Conservation (phyloP, 176 grass and related monocot genomes). For the Zizania latifolia region DNA sequence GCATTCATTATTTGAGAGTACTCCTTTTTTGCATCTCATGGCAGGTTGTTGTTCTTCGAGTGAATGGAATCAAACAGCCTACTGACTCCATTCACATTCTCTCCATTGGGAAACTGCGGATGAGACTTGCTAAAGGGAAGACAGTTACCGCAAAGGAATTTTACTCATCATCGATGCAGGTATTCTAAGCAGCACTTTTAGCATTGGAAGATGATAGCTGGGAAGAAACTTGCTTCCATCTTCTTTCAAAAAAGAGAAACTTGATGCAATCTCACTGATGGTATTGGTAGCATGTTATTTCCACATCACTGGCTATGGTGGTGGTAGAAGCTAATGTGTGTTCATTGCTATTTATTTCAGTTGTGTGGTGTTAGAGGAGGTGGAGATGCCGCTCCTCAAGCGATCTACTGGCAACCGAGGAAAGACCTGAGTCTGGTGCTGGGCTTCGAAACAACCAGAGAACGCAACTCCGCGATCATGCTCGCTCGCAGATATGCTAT, state of each 20-base stretch:
- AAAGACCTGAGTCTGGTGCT: constrained; percentile 57
- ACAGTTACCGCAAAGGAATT: constrained; percentile 48
- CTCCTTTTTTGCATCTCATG: not conserved
- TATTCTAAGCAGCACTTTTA: not conserved
- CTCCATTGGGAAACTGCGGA: constrained; percentile 57
- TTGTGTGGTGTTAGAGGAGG: constrained; percentile 70
- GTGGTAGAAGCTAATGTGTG: not conserved
- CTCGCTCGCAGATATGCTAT: constrained; percentile 67
- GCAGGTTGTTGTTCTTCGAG: constrained; percentile 58
- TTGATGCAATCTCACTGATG: not conserved
- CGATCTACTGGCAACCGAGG: constrained; percentile 66
- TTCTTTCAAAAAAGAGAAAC: too few relatives aligned
- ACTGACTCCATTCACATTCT: constrained; percentile 50
- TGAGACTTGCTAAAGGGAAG: constrained; percentile 59
- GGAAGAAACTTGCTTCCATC: not conserved
- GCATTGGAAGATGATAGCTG: not conserved
- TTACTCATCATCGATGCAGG: constrained; percentile 70
- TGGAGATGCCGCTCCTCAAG: constrained; percentile 46
- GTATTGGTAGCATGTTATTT: not conserved
- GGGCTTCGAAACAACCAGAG: constrained; percentile 64
- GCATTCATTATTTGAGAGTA: not conserved
- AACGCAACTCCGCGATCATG: constrained; percentile 70
- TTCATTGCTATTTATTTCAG: constrained; percentile 8
- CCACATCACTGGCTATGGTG: not conserved
- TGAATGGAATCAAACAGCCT: constrained; percentile 53